Percentiles rank a stretch among this genome's conserved stretches.
Evolutionary conservation across 768 basidiomycete species (phyloP).

Genomic region (Boletales sp.): DNA sequence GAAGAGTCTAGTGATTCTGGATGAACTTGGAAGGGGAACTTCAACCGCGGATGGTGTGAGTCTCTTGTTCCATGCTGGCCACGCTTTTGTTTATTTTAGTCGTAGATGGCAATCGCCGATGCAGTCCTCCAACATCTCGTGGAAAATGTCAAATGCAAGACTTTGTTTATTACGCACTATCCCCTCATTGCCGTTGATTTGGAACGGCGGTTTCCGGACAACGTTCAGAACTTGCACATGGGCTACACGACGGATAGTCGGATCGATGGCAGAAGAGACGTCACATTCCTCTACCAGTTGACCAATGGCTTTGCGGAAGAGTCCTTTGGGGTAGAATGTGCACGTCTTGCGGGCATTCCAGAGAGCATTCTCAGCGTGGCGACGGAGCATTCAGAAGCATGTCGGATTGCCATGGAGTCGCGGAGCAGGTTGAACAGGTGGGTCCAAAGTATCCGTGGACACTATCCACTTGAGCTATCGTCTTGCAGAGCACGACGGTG

Average conservation of each 20-base stretch:
- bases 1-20: constrained; percentile 82
- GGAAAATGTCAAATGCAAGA: constrained; percentile 56
- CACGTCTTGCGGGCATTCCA: constrained; percentile 80
- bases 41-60: constrained; percentile 85
- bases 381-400: constrained; percentile 45
- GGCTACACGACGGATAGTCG: constrained; percentile 67
- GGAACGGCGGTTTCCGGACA: constrained; percentile 52
- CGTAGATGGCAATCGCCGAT: constrained; percentile 81
- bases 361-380: constrained; percentile 65
- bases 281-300: constrained; percentile 85
- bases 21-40: constrained; percentile 88
- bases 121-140: constrained; percentile 76
- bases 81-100: constrained; percentile 2
- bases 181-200: constrained; percentile 75
- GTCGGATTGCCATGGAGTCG: constrained; percentile 52
- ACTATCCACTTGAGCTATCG: neutral
- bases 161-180: constrained; percentile 94
- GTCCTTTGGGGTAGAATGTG: constrained; percentile 93
- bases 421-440: constrained; percentile 52
- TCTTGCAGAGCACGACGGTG: constrained; percentile 26
- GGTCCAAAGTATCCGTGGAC: constrained; percentile 5
- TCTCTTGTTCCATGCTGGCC: neutral
- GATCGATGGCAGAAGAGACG: constrained; percentile 69
- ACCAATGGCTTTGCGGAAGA: constrained; percentile 70
- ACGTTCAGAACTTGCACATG: constrained; percentile 84